Conservation (phyloP, 305 asterid genomes). For the Lippia alba region DNA sequence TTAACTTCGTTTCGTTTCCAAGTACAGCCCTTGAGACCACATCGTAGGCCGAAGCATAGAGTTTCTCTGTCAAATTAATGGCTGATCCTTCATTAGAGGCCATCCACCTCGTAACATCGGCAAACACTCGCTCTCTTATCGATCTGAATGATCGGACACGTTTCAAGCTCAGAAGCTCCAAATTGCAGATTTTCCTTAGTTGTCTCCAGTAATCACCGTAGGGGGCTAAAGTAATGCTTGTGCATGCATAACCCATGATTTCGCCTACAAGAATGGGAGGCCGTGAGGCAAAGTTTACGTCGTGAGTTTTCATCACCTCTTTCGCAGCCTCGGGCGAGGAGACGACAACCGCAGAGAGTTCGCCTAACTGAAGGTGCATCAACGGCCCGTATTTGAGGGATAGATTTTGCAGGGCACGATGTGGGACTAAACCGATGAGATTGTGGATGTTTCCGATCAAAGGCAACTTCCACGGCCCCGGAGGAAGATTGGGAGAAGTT, state of each 20-base stretch:
- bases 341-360: conserved; percentile 32
- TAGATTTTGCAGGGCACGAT: conserved; percentile 20
- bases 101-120: conserved; percentile 3
- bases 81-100: conserved; percentile 25
- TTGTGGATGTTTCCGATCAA: conserved; percentile 46
- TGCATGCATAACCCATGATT: conserved; percentile 31
- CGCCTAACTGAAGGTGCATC: conserved; percentile 45
- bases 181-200: conserved; percentile 37
- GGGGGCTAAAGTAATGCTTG: conserved; percentile 27
- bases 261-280: conserved; percentile 26
- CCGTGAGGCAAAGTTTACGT: conserved; percentile 39
- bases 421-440: conserved; percentile 36
- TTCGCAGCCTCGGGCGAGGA: conserved; percentile 44
- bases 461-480: conserved; percentile 49
- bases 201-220: conserved; percentile 48
- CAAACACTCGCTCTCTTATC: conserved; percentile 25
- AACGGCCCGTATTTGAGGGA: conserved; percentile 35
- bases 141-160: conserved; percentile 37
- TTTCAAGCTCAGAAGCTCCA: conserved; percentile 39
- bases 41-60: neutral
- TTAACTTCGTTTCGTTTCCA: neutral
- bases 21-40: conserved; percentile 30
- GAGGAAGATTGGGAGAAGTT: conserved; percentile 34
- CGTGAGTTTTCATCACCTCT: conserved; percentile 45
- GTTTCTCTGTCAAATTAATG: conserved; percentile 30